Evolutionary conservation across 2,329 filamentous ascomycete species (phyloP), one percentile per base, ranked within the genome.

Genomic region (Paraconiothyrium brasiliense): DNA sequence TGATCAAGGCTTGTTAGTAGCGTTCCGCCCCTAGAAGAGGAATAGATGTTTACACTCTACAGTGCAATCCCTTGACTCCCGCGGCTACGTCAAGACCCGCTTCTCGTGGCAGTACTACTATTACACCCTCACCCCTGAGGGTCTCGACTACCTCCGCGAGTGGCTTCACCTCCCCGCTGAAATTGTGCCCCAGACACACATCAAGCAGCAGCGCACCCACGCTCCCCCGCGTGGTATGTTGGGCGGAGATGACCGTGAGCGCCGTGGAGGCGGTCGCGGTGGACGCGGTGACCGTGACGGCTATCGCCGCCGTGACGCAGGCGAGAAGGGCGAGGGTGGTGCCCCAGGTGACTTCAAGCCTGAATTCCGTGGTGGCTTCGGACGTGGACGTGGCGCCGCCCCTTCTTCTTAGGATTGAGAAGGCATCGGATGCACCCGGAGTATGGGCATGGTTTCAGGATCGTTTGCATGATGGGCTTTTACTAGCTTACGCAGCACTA

Each of bases 71-170:
- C 90, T 99, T 81, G 97, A 90, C 87, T 97, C 94, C 76, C 94
- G 95, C 83, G 94, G 94, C 82, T 98, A 92, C 85, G 90, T 99
- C 86, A 99, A 99, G 92, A 99, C 95, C 78, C 95, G 96, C 85
- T 99, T 99, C 92, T 97, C 93, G 61, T 80, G 78, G 78, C 78
- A 80, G 66, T 80, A 75, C 70, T 80, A 98, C 91, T 99, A 99
- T 92, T 99, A 99, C 91, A 97, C 95, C 85, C 91, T 99, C 85
- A 97, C 94, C 83, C 92, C 94, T 81, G 94, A 98, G 89, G 95
- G 95, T 86, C 94, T 99, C 83, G 94, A 98, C 88, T 99, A 99
- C 90, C 94, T 99, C 84, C 94, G 95, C 82, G 95, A 99, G 89
- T 99, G 95, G 95, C 94, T 99, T 78, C 95, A 99, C 87, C 92